A percentile compares a stretch with the other conserved stretches of the same genome.
Conservation (phyloP, 1,284 basidiomycete species). For the Flammula alnicola region DNA sequence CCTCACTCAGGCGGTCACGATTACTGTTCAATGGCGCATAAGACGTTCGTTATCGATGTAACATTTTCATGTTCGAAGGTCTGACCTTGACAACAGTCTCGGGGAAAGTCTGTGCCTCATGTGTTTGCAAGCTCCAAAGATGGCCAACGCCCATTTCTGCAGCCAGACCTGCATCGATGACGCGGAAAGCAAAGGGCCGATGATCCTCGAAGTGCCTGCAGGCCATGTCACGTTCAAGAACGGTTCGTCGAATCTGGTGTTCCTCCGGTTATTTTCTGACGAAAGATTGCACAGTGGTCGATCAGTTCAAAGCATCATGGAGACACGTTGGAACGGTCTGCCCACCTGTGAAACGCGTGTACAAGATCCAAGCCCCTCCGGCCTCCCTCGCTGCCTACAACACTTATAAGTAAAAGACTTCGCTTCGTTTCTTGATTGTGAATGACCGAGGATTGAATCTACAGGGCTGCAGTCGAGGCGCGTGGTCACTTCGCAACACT, state of each 20-base stretch:
- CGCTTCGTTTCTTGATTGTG: background rate
- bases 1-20: constrained; percentile 42
- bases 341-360: constrained; percentile 59
- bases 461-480: constrained; percentile 51
- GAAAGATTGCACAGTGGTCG: constrained; percentile 45
- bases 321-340: constrained; percentile 54
- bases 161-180: constrained; percentile 53
- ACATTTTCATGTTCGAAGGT: background rate
- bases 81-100: constrained; percentile 32
- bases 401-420: constrained; percentile 53
- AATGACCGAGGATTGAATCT: background rate
- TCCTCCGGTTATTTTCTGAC: constrained; percentile 3
- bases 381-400: constrained; percentile 56
- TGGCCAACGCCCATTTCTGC: constrained; percentile 61
- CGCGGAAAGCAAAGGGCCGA: constrained; percentile 55
- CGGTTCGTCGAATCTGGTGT: constrained; percentile 43
- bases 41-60: constrained; percentile 40
- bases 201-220: constrained; percentile 60
- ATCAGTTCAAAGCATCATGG: constrained; percentile 73
- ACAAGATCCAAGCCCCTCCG: constrained; percentile 59
- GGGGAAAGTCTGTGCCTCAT: constrained; percentile 58
- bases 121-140: constrained; percentile 58
- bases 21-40: constrained; percentile 54
- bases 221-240: constrained; percentile 64
- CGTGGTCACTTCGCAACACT: constrained; percentile 56